A percentile compares a stretch with the other conserved stretches of the same genome.
Conservation (phyloP, 225 moss, liverwort and hornwort species). For the Pseudisothecium myosuroides region DNA sequence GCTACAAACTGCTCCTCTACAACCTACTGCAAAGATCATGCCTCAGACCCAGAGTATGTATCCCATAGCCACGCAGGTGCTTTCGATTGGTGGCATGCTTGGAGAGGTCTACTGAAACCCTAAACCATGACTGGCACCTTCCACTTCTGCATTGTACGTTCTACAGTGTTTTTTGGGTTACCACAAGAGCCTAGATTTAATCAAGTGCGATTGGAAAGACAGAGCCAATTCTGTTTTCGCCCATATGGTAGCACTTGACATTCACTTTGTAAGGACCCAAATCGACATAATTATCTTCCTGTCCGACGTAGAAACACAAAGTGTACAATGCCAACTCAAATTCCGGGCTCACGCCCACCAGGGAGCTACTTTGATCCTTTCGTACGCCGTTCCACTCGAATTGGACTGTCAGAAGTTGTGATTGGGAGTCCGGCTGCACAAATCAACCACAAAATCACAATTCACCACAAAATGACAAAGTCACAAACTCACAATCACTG, state of each 20-base stretch:
- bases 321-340: conserved; percentile 94
- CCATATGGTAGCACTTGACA: conserved; percentile 83
- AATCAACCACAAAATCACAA: not conserved
- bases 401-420: conserved; percentile 72
- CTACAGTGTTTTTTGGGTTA: not conserved
- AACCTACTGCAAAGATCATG: not conserved
- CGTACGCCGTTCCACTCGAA: conserved; percentile 82
- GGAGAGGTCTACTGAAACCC: not conserved
- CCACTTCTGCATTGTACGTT: not conserved
- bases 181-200: not conserved
- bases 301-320: conserved; percentile 72
- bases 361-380: conserved; percentile 73
- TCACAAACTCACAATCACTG: not conserved
- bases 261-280: conserved; percentile 82
- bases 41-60: not conserved
- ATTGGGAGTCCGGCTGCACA: conserved; percentile 70
- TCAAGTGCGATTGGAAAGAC: conserved; percentile 83
- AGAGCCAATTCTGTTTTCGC: conserved; percentile 71
- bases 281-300: conserved; percentile 64
- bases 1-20: not conserved
- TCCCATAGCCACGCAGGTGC: not conserved
- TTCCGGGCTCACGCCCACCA: conserved; percentile 96
- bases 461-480: not conserved
- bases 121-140: not conserved
- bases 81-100: not conserved